Evolutionary conservation across 108 stramenopile species (phyloP).

Genomic region (Nitzschia sp.): DNA sequence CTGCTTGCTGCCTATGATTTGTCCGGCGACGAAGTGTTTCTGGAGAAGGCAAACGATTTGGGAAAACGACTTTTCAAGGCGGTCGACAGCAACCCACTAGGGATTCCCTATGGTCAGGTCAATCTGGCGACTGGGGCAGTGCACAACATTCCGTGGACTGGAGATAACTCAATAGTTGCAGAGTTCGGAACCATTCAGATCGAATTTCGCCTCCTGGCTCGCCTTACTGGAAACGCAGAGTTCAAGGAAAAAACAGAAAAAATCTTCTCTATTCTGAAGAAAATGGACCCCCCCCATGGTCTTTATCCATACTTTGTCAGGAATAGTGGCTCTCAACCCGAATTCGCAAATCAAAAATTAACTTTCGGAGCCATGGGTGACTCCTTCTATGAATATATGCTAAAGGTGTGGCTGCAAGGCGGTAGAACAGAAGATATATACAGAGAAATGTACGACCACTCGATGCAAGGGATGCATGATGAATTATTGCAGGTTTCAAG

Average conservation of each 20-base stretch:
- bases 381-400: constrained; percentile 94
- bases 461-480: constrained; percentile 86
- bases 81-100: constrained; percentile 57
- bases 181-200: constrained; percentile 90
- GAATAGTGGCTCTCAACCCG: constrained; percentile 32
- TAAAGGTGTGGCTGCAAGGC: constrained; percentile 93
- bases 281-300: constrained; percentile 56
- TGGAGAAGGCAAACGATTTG: constrained; percentile 78
- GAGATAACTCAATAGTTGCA: constrained; percentile 51
- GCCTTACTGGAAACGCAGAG: constrained; percentile 54
- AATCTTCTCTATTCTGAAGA: constrained; percentile 65
- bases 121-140: constrained; percentile 43
- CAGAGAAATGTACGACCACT: constrained; percentile 86
- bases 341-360: constrained; percentile 53
- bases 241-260: constrained; percentile 75
- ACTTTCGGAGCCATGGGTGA: constrained; percentile 81
- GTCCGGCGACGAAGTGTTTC: constrained; percentile 63
- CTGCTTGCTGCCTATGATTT: constrained; percentile 92
- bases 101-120: constrained; percentile 66
- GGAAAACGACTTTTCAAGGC: constrained; percentile 62
- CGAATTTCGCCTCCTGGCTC: constrained; percentile 87
- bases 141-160: constrained; percentile 56
- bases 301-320: constrained; percentile 46
- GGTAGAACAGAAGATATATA: constrained; percentile 72
- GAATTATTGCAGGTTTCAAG: constrained; percentile 64